Evolutionary conservation across 768 basidiomycete species (phyloP).

Genomic region (Xanthoconium purpureum): DNA sequence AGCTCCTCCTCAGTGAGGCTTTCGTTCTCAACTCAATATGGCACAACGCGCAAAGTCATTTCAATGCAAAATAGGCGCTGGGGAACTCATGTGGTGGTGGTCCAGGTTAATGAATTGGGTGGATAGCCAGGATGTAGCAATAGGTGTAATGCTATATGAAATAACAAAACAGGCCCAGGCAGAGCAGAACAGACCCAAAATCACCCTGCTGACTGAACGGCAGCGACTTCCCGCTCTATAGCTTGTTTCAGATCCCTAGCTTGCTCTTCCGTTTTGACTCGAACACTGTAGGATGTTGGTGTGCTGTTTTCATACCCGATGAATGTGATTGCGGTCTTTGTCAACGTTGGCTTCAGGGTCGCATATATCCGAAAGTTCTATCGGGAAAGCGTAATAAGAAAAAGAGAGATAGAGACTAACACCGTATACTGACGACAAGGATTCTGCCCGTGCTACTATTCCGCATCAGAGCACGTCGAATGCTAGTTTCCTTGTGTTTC

Average conservation of each 20-base stretch:
- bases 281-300: slow-evolving; percentile 61
- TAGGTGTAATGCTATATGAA: slow-evolving; percentile 23
- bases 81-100: not conserved
- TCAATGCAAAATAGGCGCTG: slow-evolving; percentile 49
- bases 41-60: slow-evolving; percentile 91
- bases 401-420: not conserved
- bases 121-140: slow-evolving; percentile 24
- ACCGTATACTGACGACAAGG: slow-evolving; percentile 53
- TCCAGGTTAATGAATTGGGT: slow-evolving; percentile 2
- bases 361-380: slow-evolving; percentile 75
- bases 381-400: slow-evolving; percentile 6
- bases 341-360: slow-evolving; percentile 51
- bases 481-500: slow-evolving; percentile 60
- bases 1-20: slow-evolving; percentile 92
- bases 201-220: slow-evolving; percentile 33
- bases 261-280: slow-evolving; percentile 56
- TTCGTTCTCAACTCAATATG: slow-evolving; percentile 91
- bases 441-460: slow-evolving; percentile 77
- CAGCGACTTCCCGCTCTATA: slow-evolving; percentile 60
- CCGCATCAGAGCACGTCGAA: slow-evolving; percentile 63
- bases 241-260: slow-evolving; percentile 56
- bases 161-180: not conserved
- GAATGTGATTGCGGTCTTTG: slow-evolving; percentile 57
- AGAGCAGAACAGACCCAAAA: not conserved
- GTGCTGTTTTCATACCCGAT: slow-evolving; percentile 61